Conservation (phyloP, 2,329 filamentous ascomycete species). For the Xylariales sp. region DNA sequence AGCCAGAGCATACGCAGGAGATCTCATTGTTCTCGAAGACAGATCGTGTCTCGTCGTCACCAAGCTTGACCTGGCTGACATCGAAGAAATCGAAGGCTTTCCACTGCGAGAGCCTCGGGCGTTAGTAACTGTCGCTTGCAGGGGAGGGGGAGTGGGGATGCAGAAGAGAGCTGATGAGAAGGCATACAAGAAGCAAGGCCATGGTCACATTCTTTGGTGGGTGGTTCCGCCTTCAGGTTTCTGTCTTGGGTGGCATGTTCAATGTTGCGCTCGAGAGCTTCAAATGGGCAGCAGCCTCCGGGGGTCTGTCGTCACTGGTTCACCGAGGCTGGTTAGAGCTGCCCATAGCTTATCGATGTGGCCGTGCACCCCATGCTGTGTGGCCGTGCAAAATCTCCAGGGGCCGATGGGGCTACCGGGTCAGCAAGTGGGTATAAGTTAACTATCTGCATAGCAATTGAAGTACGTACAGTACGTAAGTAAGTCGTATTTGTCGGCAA, state of each 20-base stretch:
- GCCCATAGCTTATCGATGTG: slow-evolving; percentile 2
- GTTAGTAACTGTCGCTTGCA: background rate
- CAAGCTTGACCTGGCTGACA: slow-evolving; percentile 76
- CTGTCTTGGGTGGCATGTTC: no score
- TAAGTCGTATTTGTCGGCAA: no score
- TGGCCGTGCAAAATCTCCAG: no score
- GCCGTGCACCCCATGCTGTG: no score
- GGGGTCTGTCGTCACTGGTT: slow-evolving; percentile 4
- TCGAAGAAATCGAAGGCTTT: slow-evolving; percentile 99
- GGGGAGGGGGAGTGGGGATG: background rate
- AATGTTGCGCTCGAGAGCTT: no score
- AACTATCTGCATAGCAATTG: no score
- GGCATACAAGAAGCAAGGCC: slow-evolving; percentile 28
- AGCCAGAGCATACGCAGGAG: slow-evolving; percentile 79
- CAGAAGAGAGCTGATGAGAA: background rate
- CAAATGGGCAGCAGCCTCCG: background rate
- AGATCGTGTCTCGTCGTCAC: slow-evolving; percentile 72
- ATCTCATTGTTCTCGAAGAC: slow-evolving; percentile 81
- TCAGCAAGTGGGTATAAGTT: no score
- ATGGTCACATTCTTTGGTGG: slow-evolving; percentile 17
- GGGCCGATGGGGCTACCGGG: no score
- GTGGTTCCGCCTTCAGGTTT: no score
- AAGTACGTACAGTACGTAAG: no score
- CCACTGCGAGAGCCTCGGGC: slow-evolving; percentile 60
- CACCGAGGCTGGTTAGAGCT: slow-evolving; percentile 1